A percentile compares a stretch with the other conserved stretches of the same genome.
These are phyloP conservation scores for Dacryopinax spathularia DNA, from an alignment of 768 basidiomycete species.

Conservation along the genomic window DNA sequence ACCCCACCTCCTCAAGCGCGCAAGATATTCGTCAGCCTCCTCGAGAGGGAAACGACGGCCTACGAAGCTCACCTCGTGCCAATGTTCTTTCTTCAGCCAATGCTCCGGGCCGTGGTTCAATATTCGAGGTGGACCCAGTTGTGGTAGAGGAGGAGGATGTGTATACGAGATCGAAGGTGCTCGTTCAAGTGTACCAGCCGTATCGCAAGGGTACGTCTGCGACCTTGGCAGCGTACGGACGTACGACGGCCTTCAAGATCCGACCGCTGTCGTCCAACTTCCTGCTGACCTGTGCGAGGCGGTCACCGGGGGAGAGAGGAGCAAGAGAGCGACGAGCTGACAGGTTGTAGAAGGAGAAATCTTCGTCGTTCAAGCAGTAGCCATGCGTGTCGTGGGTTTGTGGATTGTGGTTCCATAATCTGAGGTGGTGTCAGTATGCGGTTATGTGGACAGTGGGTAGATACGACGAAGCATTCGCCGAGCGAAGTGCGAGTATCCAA, in stretches of 20 bases:
- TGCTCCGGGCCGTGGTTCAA: too few relatives aligned
- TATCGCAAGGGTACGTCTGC: constrained; percentile 67
- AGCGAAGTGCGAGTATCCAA: too few relatives aligned
- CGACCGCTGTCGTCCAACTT: constrained; percentile 77
- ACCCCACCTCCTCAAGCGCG: constrained; percentile 72
- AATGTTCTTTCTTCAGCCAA: too few relatives aligned
- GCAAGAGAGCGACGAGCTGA: constrained; percentile 36
- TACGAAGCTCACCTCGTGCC: constrained; percentile 67
- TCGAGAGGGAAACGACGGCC: constrained; percentile 81
- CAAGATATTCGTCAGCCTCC: constrained; percentile 74
- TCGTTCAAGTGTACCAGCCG: too few relatives aligned
- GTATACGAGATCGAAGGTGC: too few relatives aligned
- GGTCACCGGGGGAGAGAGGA: constrained; percentile 30
- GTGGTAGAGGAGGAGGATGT: too few relatives aligned
- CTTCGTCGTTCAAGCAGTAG: constrained; percentile 91
- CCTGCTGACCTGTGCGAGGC: too few relatives aligned
- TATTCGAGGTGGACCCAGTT: too few relatives aligned
- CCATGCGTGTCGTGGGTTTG: constrained; percentile 62
- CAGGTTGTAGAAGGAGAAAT: constrained; percentile 77
- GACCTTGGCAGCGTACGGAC: constrained; percentile 82
- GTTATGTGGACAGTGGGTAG: background rate
- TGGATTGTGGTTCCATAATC: constrained; percentile 92
- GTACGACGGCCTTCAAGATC: constrained; percentile 61
- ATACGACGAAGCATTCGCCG: too few relatives aligned
- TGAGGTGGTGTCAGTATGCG: constrained; percentile 24